These are phyloP conservation scores for Metschnikowia cubensis DNA, from an alignment of 805 yeast genomes.

Conservation along the genomic window DNA sequence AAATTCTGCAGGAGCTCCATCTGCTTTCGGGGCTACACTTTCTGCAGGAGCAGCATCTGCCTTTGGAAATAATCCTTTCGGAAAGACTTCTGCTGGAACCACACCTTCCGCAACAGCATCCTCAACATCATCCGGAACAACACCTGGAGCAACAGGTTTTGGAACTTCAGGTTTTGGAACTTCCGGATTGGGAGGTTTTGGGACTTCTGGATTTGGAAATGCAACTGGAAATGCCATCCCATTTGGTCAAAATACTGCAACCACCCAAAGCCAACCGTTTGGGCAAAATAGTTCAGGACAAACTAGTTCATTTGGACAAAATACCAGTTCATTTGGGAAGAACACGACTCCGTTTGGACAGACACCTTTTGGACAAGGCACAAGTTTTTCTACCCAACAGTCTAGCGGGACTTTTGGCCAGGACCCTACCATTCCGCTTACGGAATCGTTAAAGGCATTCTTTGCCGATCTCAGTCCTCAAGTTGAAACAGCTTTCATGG, in stretches of 20 bases:
- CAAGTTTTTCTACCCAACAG: too few relatives aligned
- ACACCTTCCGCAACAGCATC: not conserved
- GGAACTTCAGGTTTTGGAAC: not conserved
- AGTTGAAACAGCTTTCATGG: constrained; percentile 46
- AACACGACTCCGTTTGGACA: not conserved
- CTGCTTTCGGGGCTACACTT: not conserved
- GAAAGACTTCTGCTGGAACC: not conserved
- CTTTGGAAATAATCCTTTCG: not conserved
- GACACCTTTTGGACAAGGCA: not conserved
- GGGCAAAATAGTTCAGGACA: not conserved
- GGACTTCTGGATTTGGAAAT: not conserved
- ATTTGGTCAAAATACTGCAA: not conserved
- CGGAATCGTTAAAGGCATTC: not conserved
- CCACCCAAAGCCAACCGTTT: constrained; percentile 7
- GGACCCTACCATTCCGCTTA: not conserved
- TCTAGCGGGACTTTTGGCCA: not conserved
- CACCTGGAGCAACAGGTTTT: not conserved
- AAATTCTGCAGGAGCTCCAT: not conserved
- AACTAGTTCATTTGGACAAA: not conserved
- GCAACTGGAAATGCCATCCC: not conserved
- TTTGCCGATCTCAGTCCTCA: constrained; percentile 41
- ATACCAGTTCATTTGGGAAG: not conserved
- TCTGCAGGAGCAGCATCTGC: not conserved
- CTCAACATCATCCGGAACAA: not conserved
- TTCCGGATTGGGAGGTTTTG: too few relatives aligned